Evolutionary conservation across 1,139 yeast species (phyloP).

Genomic region (Pneumocystis carinii): DNA sequence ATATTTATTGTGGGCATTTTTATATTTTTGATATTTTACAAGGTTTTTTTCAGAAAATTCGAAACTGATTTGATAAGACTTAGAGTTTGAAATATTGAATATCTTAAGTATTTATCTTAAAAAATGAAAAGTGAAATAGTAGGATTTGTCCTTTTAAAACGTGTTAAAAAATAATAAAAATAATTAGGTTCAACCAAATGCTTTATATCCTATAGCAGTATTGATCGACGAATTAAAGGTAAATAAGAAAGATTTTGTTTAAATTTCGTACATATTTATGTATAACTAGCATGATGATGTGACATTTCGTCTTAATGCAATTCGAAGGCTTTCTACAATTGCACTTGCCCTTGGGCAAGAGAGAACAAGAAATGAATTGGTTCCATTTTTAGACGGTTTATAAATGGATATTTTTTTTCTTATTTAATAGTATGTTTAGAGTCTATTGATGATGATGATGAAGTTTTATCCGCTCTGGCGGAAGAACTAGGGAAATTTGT

Average conservation of each 20-base stretch:
- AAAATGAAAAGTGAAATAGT: conserved; percentile 6
- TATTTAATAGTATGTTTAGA: conserved; percentile 31
- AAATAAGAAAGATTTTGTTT: background rate
- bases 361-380: conserved; percentile 72
- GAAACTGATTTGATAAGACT: background rate
- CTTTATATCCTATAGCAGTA: conserved; percentile 84
- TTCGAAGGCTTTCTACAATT: conserved; percentile 86
- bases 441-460: conserved; percentile 97
- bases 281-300: conserved; percentile 62
- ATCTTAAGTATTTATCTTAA: background rate
- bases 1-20: background rate
- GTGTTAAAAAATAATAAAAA: background rate
- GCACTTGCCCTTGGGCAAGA: conserved; percentile 92
- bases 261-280: background rate
- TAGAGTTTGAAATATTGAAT: background rate
- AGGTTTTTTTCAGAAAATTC: background rate
- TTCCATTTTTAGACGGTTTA: conserved; percentile 60
- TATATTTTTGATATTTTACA: background rate
- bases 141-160: background rate
- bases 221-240: conserved; percentile 84
- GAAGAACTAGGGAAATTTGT: conserved; percentile 77
- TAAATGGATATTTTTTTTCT: background rate
- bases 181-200: conserved; percentile 27
- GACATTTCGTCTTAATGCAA: conserved; percentile 81
- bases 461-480: conserved; percentile 86